Percentiles rank a stretch among this genome's conserved stretches.
Evolutionary conservation across 176 grass and related monocot genomes (phyloP).

Genomic region (Secale cereale): DNA sequence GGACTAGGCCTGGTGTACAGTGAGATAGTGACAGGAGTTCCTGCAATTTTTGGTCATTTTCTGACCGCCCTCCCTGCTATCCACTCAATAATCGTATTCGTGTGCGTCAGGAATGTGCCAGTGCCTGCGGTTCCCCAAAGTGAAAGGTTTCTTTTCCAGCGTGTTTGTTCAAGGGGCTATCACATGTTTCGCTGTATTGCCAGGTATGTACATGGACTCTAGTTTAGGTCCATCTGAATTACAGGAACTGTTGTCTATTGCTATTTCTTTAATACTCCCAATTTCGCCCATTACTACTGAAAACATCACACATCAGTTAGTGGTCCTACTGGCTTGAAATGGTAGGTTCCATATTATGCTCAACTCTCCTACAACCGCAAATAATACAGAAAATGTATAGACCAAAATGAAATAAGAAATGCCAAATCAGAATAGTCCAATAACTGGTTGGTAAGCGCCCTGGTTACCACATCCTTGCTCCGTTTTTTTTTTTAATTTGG

Average conservation of each 20-base stretch:
- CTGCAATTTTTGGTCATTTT: slow-evolving; percentile 95
- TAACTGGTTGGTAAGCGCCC: background rate
- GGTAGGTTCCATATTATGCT: background rate
- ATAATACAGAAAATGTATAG: background rate
- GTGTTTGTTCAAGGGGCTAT: slow-evolving; percentile 81
- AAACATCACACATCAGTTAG: background rate
- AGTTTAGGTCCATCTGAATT: slow-evolving; percentile 21
- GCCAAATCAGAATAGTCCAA: background rate
- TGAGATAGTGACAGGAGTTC: slow-evolving; percentile 92
- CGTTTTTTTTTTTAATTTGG: background rate
- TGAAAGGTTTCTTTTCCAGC: slow-evolving; percentile 95
- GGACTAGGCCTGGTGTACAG: slow-evolving; percentile 82
- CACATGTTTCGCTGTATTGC: slow-evolving; percentile 97
- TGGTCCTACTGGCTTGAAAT: background rate
- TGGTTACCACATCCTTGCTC: background rate
- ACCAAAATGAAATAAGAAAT: background rate
- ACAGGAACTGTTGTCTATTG: background rate
- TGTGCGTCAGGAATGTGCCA: slow-evolving; percentile 87
- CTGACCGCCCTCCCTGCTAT: slow-evolving; percentile 88
- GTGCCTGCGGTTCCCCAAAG: slow-evolving; percentile 86
- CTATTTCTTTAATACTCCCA: background rate
- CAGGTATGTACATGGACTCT: slow-evolving; percentile 43
- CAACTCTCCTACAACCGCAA: background rate
- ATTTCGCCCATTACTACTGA: background rate
- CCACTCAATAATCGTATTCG: slow-evolving; percentile 94